Conservation (phyloP, 75 land plant species). For the Pinus taeda region DNA sequence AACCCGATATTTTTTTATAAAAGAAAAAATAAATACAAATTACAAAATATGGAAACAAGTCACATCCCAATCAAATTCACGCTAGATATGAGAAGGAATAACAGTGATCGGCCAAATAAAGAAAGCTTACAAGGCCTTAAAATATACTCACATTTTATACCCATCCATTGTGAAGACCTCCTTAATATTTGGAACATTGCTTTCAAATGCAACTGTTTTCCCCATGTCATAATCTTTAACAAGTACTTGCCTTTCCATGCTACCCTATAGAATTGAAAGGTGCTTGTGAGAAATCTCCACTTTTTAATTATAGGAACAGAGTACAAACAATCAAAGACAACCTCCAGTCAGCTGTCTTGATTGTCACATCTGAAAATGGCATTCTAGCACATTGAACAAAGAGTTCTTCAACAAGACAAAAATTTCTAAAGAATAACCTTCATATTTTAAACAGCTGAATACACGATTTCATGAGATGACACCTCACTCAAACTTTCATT, state of each 20-base stretch:
- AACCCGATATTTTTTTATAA: background rate
- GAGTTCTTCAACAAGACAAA: background rate
- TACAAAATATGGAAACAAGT: background rate
- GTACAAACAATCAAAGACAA: background rate
- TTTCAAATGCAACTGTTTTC: slow-evolving; percentile 66
- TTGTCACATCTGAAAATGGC: background rate
- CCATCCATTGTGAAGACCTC: slow-evolving; percentile 87
- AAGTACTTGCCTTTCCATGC: slow-evolving; percentile 90
- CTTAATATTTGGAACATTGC: slow-evolving; percentile 61
- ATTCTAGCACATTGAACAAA: background rate
- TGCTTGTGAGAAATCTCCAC: background rate
- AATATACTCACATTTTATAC: slow-evolving; percentile 57
- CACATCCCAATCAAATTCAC: background rate
- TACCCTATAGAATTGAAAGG: slow-evolving; percentile 48
- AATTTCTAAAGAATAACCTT: background rate
- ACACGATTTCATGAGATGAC: background rate
- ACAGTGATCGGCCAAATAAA: background rate
- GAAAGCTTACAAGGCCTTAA: background rate
- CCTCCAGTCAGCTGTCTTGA: background rate
- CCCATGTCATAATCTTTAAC: slow-evolving; percentile 81
- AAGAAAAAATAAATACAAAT: background rate
- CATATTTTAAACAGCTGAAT: background rate
- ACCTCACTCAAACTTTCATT: background rate
- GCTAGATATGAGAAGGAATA: background rate
- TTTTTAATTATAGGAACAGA: background rate